Base-by-base conservation (phyloP, 371 early-diverging fungal species). In the Thermomucor indicae-seudaticae region DNA sequence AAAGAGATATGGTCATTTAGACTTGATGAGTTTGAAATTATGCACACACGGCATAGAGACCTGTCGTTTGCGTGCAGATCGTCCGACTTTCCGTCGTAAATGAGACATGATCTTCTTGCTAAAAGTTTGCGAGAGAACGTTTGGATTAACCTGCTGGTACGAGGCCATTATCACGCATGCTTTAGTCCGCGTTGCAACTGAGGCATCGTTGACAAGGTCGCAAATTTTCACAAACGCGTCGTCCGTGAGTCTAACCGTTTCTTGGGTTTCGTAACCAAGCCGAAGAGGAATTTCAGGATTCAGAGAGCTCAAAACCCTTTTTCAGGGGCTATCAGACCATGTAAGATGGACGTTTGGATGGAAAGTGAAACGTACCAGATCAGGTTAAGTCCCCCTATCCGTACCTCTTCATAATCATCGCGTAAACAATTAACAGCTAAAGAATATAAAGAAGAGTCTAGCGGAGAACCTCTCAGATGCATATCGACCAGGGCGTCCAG, bases 61-160 rank as follows among this genome's bases (percentile, higher is more conserved):
- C 20, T 20, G 35, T 6, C 31, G 39, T 41, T 20, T 40, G 16
- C 41, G 6, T n/a, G n/a, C 7, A 7, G 14, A 40, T 17, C 41
- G 28, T 17, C 29, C 42, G 16, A 51, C 24, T 37, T 30, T 55
- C 11, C 58, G 58, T 40, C 51, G 65, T 22, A 68, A 48, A 38
- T 84, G 75, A 1, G 86, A 83, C 89, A 89, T 87, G 49, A 88
- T 78, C 46, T 86, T 81, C 43, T 87, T 87, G 67, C 85, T 88
- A 44, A 89, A 82, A 1, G 89, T 88, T 52, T 89, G 89, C 20
- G 75, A 62, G 27, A 89, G 57, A 28, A 75, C 77, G 34, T 67
- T 69, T 31, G 62, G 53, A 25, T 80, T 78, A 5, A 88, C 88
- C 14, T 80, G 55, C 16, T 67, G 71, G 57, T 81, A 89, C 5